A percentile compares a stretch with the other conserved stretches of the same genome.
Conservation (phyloP, 495 filamentous ascomycete species). For the Xeromyces bisporus region DNA sequence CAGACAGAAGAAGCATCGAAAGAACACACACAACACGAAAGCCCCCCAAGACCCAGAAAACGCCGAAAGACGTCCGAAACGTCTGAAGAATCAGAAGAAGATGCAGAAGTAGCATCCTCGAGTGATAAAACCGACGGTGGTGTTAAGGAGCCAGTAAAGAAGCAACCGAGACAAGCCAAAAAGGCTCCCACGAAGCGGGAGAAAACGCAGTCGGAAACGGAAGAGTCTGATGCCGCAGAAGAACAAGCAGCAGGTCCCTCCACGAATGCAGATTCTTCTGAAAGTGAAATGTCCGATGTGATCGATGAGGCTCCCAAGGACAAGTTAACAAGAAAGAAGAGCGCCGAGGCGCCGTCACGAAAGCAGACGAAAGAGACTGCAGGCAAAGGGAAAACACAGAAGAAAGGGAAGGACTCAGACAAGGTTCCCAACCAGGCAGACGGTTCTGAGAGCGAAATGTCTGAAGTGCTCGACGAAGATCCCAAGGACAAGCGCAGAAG, state of each 20-base stretch:
- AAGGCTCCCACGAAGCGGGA: conserved; percentile 17
- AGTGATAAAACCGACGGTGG: background rate
- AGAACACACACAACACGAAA: conserved; percentile 14
- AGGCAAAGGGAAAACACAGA: conserved; percentile 13
- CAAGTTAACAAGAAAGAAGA: conserved; percentile 10
- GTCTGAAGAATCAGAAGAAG: conserved; percentile 1
- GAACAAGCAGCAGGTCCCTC: conserved; percentile 8
- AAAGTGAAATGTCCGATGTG: conserved; percentile 1
- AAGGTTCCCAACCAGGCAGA: too few species aligned
- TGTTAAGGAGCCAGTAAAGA: background rate
- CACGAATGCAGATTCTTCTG: conserved; percentile 1
- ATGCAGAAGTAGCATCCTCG: too few species aligned
- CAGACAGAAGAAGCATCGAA: conserved; percentile 7
- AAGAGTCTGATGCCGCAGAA: conserved; percentile 9
- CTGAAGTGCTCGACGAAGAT: conserved; percentile 54
- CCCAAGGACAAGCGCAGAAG: conserved; percentile 36
- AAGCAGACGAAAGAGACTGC: conserved; percentile 6
- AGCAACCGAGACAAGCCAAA: background rate
- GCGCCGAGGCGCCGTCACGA: conserved; percentile 12
- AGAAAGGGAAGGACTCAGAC: too few species aligned
- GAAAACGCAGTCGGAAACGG: conserved; percentile 2
- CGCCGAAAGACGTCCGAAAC: conserved; percentile 15
- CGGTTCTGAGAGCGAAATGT: conserved; percentile 65
- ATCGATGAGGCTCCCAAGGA: conserved; percentile 9
- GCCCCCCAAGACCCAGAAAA: conserved; percentile 14